Evolutionary conservation across 768 basidiomycete species (phyloP).

Genomic region (Lactifluus hygrophoroides): DNA sequence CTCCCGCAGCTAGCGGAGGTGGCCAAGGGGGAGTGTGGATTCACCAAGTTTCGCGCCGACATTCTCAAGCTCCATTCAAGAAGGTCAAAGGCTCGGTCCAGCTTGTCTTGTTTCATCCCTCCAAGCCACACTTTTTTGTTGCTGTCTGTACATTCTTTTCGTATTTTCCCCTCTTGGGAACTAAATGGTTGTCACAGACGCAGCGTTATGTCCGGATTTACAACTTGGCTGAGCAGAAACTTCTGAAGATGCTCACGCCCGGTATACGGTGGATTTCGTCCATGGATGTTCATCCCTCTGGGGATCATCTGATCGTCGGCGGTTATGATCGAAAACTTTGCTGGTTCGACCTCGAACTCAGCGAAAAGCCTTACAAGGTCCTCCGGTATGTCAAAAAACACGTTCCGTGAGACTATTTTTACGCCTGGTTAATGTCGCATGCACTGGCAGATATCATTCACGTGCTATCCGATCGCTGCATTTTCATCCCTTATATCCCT

Average conservation of each 20-base stretch:
- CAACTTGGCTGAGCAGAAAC: constrained; percentile 87
- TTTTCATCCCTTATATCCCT: constrained; percentile 90
- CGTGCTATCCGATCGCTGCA: constrained; percentile 88
- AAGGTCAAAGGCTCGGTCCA: constrained; percentile 90
- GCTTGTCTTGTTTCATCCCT: constrained; percentile 88
- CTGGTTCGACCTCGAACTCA: constrained; percentile 98
- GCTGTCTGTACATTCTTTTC: constrained; percentile 55
- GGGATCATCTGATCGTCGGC: constrained; percentile 94
- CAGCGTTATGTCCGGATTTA: constrained; percentile 95
- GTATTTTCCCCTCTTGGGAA: neutral
- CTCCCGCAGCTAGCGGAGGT: constrained; percentile 46
- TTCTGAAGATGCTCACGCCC: constrained; percentile 90
- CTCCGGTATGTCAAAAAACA: constrained; percentile 50
- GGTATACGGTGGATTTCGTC: constrained; percentile 96
- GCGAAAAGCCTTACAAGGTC: constrained; percentile 94
- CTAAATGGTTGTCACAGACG: constrained; percentile 45
- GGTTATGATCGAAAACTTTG: constrained; percentile 96
- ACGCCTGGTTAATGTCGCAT: neutral
- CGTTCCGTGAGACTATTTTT: neutral
- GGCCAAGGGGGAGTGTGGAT: constrained; percentile 87
- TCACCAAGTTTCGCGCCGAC: constrained; percentile 86
- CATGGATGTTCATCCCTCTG: constrained; percentile 93
- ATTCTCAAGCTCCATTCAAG: constrained; percentile 97
- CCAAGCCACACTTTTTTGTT: constrained; percentile 93
- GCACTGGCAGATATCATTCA: constrained; percentile 70